phyloP scores from a whole-genome alignment of 176 grass and related monocot genomes.

The Elymus sibiricus region DNA sequence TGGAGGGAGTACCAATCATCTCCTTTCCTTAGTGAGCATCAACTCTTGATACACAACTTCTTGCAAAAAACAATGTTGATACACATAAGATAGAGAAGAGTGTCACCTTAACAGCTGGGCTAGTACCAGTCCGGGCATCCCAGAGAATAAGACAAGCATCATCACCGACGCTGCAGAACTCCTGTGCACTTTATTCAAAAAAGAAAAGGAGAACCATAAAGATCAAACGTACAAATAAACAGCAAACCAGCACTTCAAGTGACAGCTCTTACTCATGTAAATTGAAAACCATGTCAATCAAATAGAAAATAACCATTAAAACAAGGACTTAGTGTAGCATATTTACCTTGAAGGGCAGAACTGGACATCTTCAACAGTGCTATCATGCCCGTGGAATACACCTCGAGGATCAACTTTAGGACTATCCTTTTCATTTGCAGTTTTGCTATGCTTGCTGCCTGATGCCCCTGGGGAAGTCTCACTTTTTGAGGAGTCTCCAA shows the following conservation, averaged over 20 bases:
- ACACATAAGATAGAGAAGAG: background rate
- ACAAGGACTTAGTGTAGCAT: background rate
- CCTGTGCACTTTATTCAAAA: constrained; percentile 64
- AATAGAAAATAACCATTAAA: background rate
- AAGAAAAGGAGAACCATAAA: background rate
- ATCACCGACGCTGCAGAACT: constrained; percentile 98
- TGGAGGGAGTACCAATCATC: background rate
- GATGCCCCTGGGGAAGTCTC: constrained; percentile 51
- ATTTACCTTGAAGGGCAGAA: constrained; percentile 91
- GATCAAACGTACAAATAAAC: background rate
- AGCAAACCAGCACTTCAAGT: constrained; percentile 17
- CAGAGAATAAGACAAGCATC: constrained; percentile 97
- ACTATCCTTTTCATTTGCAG: constrained; percentile 64
- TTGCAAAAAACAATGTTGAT: constrained; percentile 8
- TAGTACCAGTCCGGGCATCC: constrained; percentile 82
- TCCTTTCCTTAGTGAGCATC: background rate
- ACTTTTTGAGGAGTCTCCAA: constrained; percentile 58
- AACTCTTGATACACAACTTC: background rate
- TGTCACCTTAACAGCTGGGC: constrained; percentile 79
- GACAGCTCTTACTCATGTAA: background rate
- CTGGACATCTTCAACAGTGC: constrained; percentile 95
- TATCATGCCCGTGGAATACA: constrained; percentile 75
- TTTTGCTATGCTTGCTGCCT: constrained; percentile 54
- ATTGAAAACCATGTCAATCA: background rate
- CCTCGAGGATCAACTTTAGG: constrained; percentile 79